Evolutionary conservation across 176 grass and related monocot species (phyloP).

Genomic region (Avena sativa): DNA sequence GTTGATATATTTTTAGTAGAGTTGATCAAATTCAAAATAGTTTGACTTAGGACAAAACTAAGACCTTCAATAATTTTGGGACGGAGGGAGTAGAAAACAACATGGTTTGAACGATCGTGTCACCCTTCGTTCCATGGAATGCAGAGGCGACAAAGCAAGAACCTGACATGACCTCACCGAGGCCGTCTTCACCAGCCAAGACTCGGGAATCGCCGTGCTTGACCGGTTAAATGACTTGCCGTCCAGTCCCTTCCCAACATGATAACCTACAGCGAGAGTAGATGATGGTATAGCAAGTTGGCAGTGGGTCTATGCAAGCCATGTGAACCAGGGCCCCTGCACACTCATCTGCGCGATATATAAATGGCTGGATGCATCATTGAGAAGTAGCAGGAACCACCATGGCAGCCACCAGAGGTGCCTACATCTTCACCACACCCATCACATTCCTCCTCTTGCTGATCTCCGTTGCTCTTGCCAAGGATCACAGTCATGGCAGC

Average conservation of each 20-base stretch:
- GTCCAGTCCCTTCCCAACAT: background rate
- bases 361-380: background rate
- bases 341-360: background rate
- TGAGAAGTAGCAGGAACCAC: background rate
- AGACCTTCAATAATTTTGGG: no score
- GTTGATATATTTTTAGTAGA: no score
- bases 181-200: background rate
- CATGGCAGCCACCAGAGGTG: background rate
- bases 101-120: no score
- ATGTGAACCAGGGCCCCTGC: background rate
- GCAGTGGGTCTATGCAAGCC: background rate
- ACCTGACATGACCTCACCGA: background rate
- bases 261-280: background rate
- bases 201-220: background rate
- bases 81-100: no score
- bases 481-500: background rate
- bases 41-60: no score
- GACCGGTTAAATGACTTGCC: background rate
- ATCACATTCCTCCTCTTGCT: constrained; percentile 29
- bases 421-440: background rate
- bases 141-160: no score
- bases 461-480: background rate
- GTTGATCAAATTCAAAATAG: no score
- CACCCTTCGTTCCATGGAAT: no score
- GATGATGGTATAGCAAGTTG: background rate